Evolutionary conservation across 208 protist species (phyloP), one percentile per base, ranked within the genome.

Genomic region (Herpetomonas samuelpessoai): DNA sequence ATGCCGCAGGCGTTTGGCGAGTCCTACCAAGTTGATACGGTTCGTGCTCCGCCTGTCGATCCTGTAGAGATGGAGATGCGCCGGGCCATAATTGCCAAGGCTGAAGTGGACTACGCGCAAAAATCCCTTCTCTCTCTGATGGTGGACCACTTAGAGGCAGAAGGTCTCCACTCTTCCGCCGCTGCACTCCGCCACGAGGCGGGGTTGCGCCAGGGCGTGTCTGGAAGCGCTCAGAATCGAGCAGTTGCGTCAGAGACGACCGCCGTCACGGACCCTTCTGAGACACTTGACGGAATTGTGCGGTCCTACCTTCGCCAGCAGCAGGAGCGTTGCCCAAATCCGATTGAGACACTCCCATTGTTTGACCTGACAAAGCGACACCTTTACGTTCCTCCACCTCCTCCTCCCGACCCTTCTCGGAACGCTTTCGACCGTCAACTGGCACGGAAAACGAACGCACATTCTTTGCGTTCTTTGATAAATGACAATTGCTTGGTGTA

Each of bases 291-390:
- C 54, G 53, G 60, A 1, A 72, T 94, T 9, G 75, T 92, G 31
- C 70, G 74, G 46, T 76, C 82, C 10, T 95, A 92, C 67, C 71
- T 95, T 31, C 79, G 84, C 46, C 88, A 92, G 61, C 84, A 91
- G 65, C 88, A 95, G 45, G 85, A 87, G 38, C 69, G 65, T 18
- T 90, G 81, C 62, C 74, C 85, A 1, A 92, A 91, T 45, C 86
- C 84, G 24, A 95, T 95, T 54, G 83, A 88, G 48, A 95, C 88
- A 1, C 76, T 95, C n/a, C 88, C 88, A 38, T 72, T 83, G 66
- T 92, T 95, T 60, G 85, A 95, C 54, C 66, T 95, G 31, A 81
- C 83, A 12, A 86, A 87, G 58, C 81, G 71, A 58, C 83, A 91
- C 70, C 76, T 92, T 16, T 95, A 92, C 59, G 56, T 84, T 21